Evolutionary conservation across 1,139 yeast species (phyloP), one percentile per base, ranked within the genome.

Genomic region (Taphrina flavorubra): DNA sequence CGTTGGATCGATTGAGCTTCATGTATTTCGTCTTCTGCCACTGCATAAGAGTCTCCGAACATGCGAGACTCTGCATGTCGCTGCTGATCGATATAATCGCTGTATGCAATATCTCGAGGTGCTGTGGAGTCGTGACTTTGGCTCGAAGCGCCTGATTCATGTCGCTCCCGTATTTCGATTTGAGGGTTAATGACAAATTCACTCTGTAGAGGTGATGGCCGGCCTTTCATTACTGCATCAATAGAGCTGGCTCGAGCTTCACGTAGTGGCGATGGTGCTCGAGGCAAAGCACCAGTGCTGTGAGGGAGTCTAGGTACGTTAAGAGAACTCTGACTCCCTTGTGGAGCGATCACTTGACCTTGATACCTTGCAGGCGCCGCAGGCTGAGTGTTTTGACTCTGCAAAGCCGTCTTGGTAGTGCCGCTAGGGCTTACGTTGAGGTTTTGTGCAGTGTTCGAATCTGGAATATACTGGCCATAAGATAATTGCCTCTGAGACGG

Each of bases 21-120:
- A 10, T 58, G 14, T 2, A 58, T 44, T 8, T 46, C 62, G n/a
- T 58, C 62, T 14, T 58, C 49, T 5, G 53, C 62, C n/a, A 58
- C 62, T 3, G 62, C 62, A 34, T 44, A 46, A 2, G 53, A 25
- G 42, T 58, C 62, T 4, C 39, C 53, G 42, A 58, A 58, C 62
- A 58, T 58, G 8, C 51, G 62, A 25, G n/a, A 25, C 25, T 58
- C 62, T 8, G 51, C 62, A 42, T 44, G 18, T 8, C 62, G 51
- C 42, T 58, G 51, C 16, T 42, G 40, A 44, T 46, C 44, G 53
- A 58, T 14, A 18, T 25, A 58, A 14, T 58, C 62, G n/a, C 36
- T 47, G n/a, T 25, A 44, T 11, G 51, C 36, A 13, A 16, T 53
- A 16, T 58, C 62, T 16, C 36, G 18, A n/a, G 40, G 58, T 3